Percentiles rank a stretch among this genome's conserved stretches.
These are phyloP conservation scores for Blastobotrys elegans DNA, from an alignment of 1,139 yeast genomes.

Conservation along the genomic window DNA sequence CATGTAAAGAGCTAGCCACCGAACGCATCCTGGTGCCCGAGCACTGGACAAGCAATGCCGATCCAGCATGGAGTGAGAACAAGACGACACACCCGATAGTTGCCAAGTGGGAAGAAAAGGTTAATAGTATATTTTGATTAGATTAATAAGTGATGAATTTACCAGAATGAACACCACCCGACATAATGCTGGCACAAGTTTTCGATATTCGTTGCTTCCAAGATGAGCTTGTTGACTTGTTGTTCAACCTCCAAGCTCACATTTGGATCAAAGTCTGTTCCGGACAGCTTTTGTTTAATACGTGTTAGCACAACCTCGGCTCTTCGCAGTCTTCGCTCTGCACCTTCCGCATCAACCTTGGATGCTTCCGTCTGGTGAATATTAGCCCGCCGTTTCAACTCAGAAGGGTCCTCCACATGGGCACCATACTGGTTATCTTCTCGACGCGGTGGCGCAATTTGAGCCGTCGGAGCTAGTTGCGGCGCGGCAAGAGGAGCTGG, in stretches of 20 bases:
- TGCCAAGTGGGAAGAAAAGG: constrained; percentile 35
- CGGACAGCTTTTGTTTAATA: constrained; percentile 87
- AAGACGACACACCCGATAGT: constrained; percentile 36
- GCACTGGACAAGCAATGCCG: constrained; percentile 49
- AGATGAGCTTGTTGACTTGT: constrained; percentile 90
- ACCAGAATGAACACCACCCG: constrained; percentile 99
- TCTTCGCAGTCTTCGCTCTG: constrained; percentile 80
- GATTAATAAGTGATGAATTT: constrained; percentile 10
- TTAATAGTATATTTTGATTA: neutral
- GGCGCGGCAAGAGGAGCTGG: too few species aligned
- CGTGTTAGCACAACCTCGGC: constrained; percentile 87
- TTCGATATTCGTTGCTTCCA: constrained; percentile 95
- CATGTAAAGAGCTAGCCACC: constrained; percentile 49
- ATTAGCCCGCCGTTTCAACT: constrained; percentile 64
- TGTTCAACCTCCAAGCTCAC: constrained; percentile 73
- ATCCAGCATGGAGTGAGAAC: constrained; percentile 25
- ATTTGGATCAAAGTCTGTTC: constrained; percentile 79
- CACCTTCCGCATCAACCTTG: constrained; percentile 53
- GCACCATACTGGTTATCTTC: too few species aligned
- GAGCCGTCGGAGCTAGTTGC: too few species aligned
- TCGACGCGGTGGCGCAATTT: too few species aligned
- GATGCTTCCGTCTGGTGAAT: constrained; percentile 74
- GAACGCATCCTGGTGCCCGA: constrained; percentile 44
- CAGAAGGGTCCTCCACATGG: constrained; percentile 49
- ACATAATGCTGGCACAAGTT: constrained; percentile 94